Conservation (phyloP, 495 filamentous ascomycete genomes). For the Talaromyces borbonicus region DNA sequence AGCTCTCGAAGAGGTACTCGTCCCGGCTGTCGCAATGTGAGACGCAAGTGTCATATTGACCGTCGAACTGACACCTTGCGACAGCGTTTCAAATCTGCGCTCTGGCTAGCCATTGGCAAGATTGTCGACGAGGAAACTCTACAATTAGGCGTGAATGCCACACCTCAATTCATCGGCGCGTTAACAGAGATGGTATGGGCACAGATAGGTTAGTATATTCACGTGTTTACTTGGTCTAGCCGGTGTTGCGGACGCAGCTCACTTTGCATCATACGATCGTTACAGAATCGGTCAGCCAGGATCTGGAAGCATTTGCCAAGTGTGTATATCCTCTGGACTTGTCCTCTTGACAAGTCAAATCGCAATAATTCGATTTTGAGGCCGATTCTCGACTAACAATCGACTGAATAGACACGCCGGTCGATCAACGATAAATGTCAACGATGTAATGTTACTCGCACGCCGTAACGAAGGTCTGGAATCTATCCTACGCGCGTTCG, state of each 20-base stretch:
- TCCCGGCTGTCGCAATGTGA: neutral
- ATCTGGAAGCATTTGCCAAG: slow-evolving; percentile 75
- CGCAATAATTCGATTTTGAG: neutral
- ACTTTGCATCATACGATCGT: neutral
- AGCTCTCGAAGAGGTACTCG: neutral
- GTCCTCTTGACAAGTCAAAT: neutral
- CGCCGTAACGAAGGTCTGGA: slow-evolving; percentile 78
- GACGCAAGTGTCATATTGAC: neutral
- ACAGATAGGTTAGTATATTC: slow-evolving; percentile 59
- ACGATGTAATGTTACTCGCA: slow-evolving; percentile 80
- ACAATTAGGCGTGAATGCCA: slow-evolving; percentile 69
- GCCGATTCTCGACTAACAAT: slow-evolving; percentile 2
- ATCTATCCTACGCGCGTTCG: slow-evolving; percentile 55
- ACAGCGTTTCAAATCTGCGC: slow-evolving; percentile 80
- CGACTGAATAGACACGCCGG: slow-evolving; percentile 57
- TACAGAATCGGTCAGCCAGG: slow-evolving; percentile 61
- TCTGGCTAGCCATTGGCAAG: slow-evolving; percentile 88
- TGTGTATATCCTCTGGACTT: slow-evolving; percentile 23
- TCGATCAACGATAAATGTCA: slow-evolving; percentile 65
- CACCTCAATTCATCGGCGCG: slow-evolving; percentile 89
- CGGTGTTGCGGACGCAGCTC: slow-evolving; percentile 2
- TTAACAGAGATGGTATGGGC: slow-evolving; percentile 86
- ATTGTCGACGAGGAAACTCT: slow-evolving; percentile 83
- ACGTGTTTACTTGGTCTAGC: neutral
- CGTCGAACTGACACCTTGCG: neutral